phyloP scores from a whole-genome alignment of 352 stramenopile species.

The Globisporangium alternatum region DNA sequence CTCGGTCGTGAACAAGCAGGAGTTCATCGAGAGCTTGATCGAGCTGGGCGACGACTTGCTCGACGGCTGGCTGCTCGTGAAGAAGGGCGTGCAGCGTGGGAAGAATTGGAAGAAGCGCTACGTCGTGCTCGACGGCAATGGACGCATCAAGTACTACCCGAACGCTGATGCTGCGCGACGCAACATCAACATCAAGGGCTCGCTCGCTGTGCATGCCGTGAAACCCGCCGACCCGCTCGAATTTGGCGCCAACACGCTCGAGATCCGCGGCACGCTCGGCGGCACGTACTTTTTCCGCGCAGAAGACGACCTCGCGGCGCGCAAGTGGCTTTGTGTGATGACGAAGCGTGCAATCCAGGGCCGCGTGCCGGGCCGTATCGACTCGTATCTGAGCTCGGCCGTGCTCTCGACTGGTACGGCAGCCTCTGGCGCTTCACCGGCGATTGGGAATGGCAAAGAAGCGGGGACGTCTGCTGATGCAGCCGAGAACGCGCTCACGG shows the following conservation, averaged over 20 bases:
- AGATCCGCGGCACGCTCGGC: constrained; percentile 69
- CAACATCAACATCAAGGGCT: constrained; percentile 78
- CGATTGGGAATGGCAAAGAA: background rate
- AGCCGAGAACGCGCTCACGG: constrained; percentile 12
- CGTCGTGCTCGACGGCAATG: constrained; percentile 71
- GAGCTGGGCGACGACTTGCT: constrained; percentile 65
- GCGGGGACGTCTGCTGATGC: background rate
- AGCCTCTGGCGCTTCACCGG: background rate
- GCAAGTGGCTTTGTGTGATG: constrained; percentile 78
- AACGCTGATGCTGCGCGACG: constrained; percentile 74
- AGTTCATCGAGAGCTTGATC: constrained; percentile 68
- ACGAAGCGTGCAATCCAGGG: constrained; percentile 81
- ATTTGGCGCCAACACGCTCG: constrained; percentile 73
- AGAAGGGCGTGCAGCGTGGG: constrained; percentile 64
- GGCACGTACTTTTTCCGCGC: constrained; percentile 82
- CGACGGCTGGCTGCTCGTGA: constrained; percentile 78
- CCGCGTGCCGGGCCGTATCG: constrained; percentile 61
- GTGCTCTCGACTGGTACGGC: constrained; percentile 16
- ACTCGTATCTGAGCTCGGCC: constrained; percentile 43
- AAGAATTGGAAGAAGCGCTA: constrained; percentile 87
- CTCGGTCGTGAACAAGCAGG: constrained; percentile 65
- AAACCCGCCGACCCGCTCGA: constrained; percentile 70
- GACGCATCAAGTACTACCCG: constrained; percentile 75
- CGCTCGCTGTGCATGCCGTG: constrained; percentile 69
- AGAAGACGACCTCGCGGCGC: constrained; percentile 72